A percentile compares a stretch with the other conserved stretches of the same genome.
Evolutionary conservation across 768 basidiomycete species (phyloP).

Genomic region (Scleroderma citrinum): DNA sequence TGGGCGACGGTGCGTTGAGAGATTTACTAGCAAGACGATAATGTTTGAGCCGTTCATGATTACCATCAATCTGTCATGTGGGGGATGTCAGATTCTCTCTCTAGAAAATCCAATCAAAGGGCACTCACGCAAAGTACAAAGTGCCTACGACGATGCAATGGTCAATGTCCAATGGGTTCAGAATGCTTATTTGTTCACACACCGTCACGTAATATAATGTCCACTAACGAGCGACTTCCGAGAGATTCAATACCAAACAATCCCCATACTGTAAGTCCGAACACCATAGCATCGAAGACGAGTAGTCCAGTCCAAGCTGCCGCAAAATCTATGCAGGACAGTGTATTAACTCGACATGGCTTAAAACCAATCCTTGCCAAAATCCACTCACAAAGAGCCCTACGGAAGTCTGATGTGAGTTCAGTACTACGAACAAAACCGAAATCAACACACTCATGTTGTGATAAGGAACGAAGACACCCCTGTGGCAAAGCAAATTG

Average conservation of each 20-base stretch:
- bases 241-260: neutral
- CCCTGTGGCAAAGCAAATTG: neutral
- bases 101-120: neutral
- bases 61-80: neutral
- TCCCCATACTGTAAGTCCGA: constrained; percentile 9
- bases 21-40: neutral
- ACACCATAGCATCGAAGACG: constrained; percentile 15
- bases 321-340: neutral
- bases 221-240: neutral
- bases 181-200: neutral
- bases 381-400: constrained; percentile 5
- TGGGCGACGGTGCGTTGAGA: neutral
- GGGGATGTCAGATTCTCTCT: neutral
- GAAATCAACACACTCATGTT: neutral
- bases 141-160: neutral
- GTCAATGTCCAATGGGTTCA: neutral
- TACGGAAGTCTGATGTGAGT: neutral
- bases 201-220: constrained; percentile 3
- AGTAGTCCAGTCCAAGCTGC: constrained; percentile 4
- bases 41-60: constrained; percentile 1
- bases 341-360: neutral
- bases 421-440: neutral
- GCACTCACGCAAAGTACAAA: constrained; percentile 2
- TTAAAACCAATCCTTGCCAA: neutral
- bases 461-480: neutral